These are phyloP conservation scores for Lasiodiplodia sp. DNA, from an alignment of 2,329 filamentous ascomycete genomes.

Conservation along the genomic window DNA sequence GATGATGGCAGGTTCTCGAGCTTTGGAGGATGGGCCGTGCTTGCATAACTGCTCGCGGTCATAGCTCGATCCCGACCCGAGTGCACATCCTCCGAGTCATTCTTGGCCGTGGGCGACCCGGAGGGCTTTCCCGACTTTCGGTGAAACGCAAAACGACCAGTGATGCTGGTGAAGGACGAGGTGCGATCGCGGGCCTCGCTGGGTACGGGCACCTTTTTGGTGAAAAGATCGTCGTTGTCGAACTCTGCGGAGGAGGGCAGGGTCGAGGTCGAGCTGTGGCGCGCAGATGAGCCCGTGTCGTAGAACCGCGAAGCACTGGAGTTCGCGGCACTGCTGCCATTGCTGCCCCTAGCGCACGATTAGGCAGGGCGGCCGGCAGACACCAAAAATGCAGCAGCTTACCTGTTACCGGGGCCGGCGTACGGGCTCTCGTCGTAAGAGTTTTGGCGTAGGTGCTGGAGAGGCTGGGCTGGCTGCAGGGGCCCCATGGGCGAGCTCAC, in stretches of 20 bases:
- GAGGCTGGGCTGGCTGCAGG: slow-evolving; percentile 6
- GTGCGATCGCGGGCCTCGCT: slow-evolving; percentile 15
- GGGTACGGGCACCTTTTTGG: slow-evolving; percentile 23
- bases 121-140: slow-evolving; percentile 22
- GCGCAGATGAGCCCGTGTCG: slow-evolving; percentile 41
- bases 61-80: slow-evolving; percentile 45
- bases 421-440: slow-evolving; percentile 35
- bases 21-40: slow-evolving; percentile 50
- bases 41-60: slow-evolving; percentile 58
- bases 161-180: slow-evolving; percentile 28
- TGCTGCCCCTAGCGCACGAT: slow-evolving; percentile 44
- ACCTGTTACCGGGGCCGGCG: slow-evolving; percentile 23
- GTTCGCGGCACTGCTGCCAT: slow-evolving; percentile 50
- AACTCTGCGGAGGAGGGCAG: slow-evolving; percentile 50
- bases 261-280: slow-evolving; percentile 45
- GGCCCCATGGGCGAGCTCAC: slow-evolving; percentile 26
- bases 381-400: not conserved
- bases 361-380: slow-evolving; percentile 10
- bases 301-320: slow-evolving; percentile 42
- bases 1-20: slow-evolving; percentile 44
- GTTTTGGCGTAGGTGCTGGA: slow-evolving; percentile 20
- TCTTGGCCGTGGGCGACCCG: slow-evolving; percentile 13
- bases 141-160: slow-evolving; percentile 27
- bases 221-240: slow-evolving; percentile 41
- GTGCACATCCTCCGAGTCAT: slow-evolving; percentile 22